Evolutionary conservation across 1,139 yeast species (phyloP).

Genomic region (Candida smagusa): DNA sequence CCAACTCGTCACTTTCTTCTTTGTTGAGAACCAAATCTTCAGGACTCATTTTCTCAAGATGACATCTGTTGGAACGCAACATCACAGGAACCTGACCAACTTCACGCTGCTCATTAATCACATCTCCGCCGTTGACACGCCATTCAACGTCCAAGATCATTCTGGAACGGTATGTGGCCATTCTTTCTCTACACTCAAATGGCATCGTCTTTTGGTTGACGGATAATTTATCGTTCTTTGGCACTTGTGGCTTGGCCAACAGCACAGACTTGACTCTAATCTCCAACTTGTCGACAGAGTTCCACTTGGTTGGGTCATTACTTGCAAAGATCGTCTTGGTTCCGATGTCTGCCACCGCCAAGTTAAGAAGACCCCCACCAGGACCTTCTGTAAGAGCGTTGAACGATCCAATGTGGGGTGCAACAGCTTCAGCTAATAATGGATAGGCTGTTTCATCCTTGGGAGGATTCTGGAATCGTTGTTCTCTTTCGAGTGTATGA

Average conservation of each 20-base stretch:
- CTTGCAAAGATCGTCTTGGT: conserved; percentile 80
- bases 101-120: conserved; percentile 77
- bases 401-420: conserved; percentile 95
- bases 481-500: conserved; percentile 85
- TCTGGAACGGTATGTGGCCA: conserved; percentile 71
- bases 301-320: conserved; percentile 50
- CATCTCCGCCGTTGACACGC: conserved; percentile 85
- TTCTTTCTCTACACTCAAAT: conserved; percentile 86
- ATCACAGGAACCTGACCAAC: conserved; percentile 91
- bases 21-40: conserved; percentile 69
- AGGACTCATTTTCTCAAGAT: conserved; percentile 79
- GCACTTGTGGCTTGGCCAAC: conserved; percentile 76
- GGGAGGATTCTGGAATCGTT: conserved; percentile 84
- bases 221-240: conserved; percentile 73
- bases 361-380: conserved; percentile 77
- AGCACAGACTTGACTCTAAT: conserved; percentile 86
- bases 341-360: conserved; percentile 89
- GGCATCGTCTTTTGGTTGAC: conserved; percentile 83
- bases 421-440: conserved; percentile 79
- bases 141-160: conserved; percentile 76
- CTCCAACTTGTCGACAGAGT: conserved; percentile 73
- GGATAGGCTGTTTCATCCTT: conserved; percentile 82
- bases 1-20: conserved; percentile 94
- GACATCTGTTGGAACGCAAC: conserved; percentile 89
- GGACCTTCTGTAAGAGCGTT: conserved; percentile 90